These are phyloP conservation scores for Russula compacta DNA, from an alignment of 768 basidiomycete genomes.

Conservation along the genomic window DNA sequence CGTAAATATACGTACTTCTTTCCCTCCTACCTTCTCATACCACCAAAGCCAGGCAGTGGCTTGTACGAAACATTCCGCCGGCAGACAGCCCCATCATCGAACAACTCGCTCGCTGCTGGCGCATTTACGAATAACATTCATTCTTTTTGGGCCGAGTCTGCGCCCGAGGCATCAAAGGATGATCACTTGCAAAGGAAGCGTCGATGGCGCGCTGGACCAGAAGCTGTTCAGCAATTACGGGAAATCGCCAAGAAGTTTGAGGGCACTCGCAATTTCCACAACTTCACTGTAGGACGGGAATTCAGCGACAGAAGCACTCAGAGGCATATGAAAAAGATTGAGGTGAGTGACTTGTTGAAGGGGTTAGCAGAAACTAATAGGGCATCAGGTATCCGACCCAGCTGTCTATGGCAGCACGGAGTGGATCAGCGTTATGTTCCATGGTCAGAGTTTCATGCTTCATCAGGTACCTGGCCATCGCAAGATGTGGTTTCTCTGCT, in stretches of 20 bases:
- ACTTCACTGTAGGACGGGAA: slow-evolving; percentile 87
- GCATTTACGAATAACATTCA: slow-evolving; percentile 27
- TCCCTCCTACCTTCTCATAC: slow-evolving; percentile 85
- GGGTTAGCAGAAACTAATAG: background rate
- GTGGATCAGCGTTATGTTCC: slow-evolving; percentile 89
- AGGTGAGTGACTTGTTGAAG: slow-evolving; percentile 37
- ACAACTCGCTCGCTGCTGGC: slow-evolving; percentile 8
- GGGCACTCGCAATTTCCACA: slow-evolving; percentile 96
- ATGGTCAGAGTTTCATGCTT: slow-evolving; percentile 98
- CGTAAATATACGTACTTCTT: slow-evolving; percentile 97
- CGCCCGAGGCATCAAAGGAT: slow-evolving; percentile 33
- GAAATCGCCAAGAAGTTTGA: slow-evolving; percentile 54
- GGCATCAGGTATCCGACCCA: slow-evolving; percentile 65
- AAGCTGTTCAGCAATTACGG: slow-evolving; percentile 49
- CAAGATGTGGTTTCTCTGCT: background rate
- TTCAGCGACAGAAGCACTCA: slow-evolving; percentile 75
- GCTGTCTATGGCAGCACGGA: slow-evolving; percentile 84
- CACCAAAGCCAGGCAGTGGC: slow-evolving; percentile 71
- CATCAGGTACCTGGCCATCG: slow-evolving; percentile 67
- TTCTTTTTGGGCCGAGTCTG: slow-evolving; percentile 52
- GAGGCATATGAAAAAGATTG: slow-evolving; percentile 81
- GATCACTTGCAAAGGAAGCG: slow-evolving; percentile 62
- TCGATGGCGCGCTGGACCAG: slow-evolving; percentile 53
- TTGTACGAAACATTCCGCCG: slow-evolving; percentile 40
- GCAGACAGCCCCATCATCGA: slow-evolving; percentile 26